A percentile compares a stretch with the other conserved stretches of the same genome.
These are phyloP conservation scores for Neocatenulostroma microsporum DNA, from an alignment of 2,329 filamentous ascomycete species.

Conservation along the genomic window DNA sequence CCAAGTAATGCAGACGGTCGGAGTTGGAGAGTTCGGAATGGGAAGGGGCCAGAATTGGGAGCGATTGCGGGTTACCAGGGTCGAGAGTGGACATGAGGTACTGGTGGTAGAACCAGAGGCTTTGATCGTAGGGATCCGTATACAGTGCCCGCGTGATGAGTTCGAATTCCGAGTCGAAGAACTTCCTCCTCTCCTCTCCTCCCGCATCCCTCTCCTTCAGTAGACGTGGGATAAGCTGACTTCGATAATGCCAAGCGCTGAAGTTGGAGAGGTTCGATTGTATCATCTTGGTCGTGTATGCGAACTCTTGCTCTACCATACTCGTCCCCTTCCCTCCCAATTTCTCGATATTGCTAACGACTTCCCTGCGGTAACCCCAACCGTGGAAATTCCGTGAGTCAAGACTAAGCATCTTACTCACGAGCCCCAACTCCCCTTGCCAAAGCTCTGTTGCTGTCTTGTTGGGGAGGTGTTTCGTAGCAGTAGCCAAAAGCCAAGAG, in stretches of 20 bases:
- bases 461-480: constrained; percentile 54
- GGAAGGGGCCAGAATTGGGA: constrained; percentile 52
- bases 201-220: constrained; percentile 63
- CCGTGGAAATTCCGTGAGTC: constrained; percentile 94
- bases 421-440: constrained; percentile 74
- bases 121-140: constrained; percentile 88
- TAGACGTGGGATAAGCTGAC: constrained; percentile 70
- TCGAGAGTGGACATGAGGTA: constrained; percentile 63
- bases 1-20: constrained; percentile 59
- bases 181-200: constrained; percentile 53
- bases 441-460: constrained; percentile 59
- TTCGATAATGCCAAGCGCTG: constrained; percentile 90
- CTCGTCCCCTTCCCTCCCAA: constrained; percentile 25
- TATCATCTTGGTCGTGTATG: constrained; percentile 87
- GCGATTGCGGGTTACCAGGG: constrained; percentile 44
- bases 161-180: constrained; percentile 70
- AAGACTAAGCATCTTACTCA: constrained; percentile 76
- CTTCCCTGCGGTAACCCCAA: constrained; percentile 80
- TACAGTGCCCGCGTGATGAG: constrained; percentile 72
- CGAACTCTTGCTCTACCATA: constrained; percentile 73
- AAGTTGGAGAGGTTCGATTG: constrained; percentile 83
- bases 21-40: constrained; percentile 49
- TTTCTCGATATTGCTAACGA: constrained; percentile 69
- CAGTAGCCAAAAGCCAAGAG: constrained; percentile 70
- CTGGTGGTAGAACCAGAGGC: constrained; percentile 94